Conservation (phyloP, 768 basidiomycete genomes). For the Lactifluus hygrophoroides region DNA sequence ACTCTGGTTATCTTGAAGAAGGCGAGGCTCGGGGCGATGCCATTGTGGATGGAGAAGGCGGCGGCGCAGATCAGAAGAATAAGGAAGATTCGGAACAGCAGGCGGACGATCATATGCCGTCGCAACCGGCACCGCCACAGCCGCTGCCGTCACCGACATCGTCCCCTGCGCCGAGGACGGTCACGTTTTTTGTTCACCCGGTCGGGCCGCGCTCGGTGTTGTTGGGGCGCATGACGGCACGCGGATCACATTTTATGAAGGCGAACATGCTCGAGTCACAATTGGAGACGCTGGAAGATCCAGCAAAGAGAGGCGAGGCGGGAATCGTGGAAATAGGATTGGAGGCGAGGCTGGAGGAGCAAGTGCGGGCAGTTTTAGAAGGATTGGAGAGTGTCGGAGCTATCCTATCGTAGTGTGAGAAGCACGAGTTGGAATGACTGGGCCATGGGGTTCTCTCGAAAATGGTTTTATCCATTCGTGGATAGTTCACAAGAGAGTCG, state of each 20-base stretch:
- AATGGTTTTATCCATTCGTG: neutral
- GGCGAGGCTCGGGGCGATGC: neutral
- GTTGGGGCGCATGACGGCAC: conserved; percentile 50
- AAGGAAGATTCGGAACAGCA: neutral
- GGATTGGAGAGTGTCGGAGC: conserved; percentile 28
- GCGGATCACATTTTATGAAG: conserved; percentile 80
- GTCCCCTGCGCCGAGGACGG: neutral
- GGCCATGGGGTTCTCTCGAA: neutral
- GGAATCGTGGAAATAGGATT: conserved; percentile 58
- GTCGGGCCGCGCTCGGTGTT: conserved; percentile 49
- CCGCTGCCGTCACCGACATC: neutral
- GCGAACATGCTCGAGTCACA: conserved; percentile 75
- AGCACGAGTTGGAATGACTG: neutral
- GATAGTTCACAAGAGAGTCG: too few species aligned
- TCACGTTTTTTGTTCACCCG: conserved; percentile 77
- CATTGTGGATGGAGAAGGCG: neutral
- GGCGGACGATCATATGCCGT: conserved; percentile 27
- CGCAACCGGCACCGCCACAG: conserved; percentile 26
- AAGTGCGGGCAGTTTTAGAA: conserved; percentile 40
- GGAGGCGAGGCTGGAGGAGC: conserved; percentile 44
- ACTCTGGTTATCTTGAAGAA: too few species aligned
- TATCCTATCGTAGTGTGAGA: neutral
- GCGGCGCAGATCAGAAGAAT: neutral
- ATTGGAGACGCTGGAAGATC: conserved; percentile 59
- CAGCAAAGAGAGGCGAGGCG: conserved; percentile 44